A percentile compares a stretch with the other conserved stretches of the same genome.
phyloP scores from a whole-genome alignment of 139 green algal species.

The Dunaliella sp. region DNA sequence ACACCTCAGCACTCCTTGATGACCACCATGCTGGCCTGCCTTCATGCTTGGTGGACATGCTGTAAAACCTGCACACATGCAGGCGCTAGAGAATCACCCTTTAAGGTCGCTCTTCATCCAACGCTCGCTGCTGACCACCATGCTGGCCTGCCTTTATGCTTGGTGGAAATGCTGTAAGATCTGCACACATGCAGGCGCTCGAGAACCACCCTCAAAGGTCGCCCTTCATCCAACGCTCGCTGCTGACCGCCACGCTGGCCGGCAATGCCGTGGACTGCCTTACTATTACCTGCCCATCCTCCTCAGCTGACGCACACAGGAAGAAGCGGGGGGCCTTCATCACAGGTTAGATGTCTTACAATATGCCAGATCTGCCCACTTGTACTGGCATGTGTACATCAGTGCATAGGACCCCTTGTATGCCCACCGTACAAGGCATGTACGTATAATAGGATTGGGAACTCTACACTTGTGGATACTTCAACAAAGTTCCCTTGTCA shows the following conservation, averaged over 20 bases:
- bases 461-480: too few relatives aligned
- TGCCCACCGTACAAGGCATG: too few relatives aligned
- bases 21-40: too few relatives aligned
- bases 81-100: slow-evolving; percentile 28
- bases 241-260: slow-evolving; percentile 55
- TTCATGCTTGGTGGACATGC: too few relatives aligned
- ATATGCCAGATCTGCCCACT: too few relatives aligned
- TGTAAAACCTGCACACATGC: too few relatives aligned
- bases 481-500: too few relatives aligned
- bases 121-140: slow-evolving; percentile 37
- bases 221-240: slow-evolving; percentile 25
- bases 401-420: not conserved
- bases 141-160: too few relatives aligned
- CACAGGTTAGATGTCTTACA: too few relatives aligned
- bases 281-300: slow-evolving; percentile 54
- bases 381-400: not conserved
- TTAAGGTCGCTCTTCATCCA: slow-evolving; percentile 20
- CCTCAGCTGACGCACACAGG: not conserved
- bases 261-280: slow-evolving; percentile 64
- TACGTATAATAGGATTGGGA: too few relatives aligned
- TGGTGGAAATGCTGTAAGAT: slow-evolving; percentile 61
- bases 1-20: too few relatives aligned
- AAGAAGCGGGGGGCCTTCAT: not conserved
- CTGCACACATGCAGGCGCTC: slow-evolving; percentile 11
- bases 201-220: slow-evolving; percentile 21